phyloP scores from a whole-genome alignment of 108 stramenopile genomes.

The Skeletonema tropicum region DNA sequence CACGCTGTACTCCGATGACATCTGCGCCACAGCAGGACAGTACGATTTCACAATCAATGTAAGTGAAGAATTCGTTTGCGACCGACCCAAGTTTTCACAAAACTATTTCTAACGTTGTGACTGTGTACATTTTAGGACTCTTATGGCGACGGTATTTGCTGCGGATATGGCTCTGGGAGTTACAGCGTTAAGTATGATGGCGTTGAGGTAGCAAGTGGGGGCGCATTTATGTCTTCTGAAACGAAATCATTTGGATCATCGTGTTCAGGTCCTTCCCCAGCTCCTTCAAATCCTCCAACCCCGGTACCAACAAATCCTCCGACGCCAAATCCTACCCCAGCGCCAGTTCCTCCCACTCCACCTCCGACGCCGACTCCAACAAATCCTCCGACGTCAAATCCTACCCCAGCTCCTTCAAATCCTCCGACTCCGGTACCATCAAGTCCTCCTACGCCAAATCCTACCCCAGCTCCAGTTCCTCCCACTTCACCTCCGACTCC shows the following conservation, averaged over 20 bases:
- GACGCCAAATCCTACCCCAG: no score
- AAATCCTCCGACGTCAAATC: not conserved
- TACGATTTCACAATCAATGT: not conserved
- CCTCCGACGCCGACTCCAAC: not conserved
- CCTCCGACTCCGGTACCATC: not conserved
- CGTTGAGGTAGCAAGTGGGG: not conserved
- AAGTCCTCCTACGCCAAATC: not conserved
- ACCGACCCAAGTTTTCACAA: no score
- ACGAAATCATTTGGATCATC: conserved; percentile 1
- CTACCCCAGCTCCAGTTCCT: conserved; percentile 1
- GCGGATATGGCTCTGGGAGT: not conserved
- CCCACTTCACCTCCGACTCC: not conserved
- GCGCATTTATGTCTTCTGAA: not conserved
- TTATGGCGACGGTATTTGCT: not conserved
- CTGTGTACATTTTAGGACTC: not conserved
- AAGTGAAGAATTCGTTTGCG: not conserved
- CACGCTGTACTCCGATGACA: not conserved
- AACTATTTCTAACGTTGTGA: not conserved
- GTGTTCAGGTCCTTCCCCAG: no score
- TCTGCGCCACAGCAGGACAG: not conserved
- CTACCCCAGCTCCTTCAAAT: not conserved
- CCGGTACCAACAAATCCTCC: not conserved
- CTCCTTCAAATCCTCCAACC: not conserved
- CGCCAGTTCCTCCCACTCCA: no score
- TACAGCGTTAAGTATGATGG: not conserved